These are phyloP conservation scores for Dryas drummondii DNA, from an alignment of 306 rosid genomes.

Conservation along the genomic window DNA sequence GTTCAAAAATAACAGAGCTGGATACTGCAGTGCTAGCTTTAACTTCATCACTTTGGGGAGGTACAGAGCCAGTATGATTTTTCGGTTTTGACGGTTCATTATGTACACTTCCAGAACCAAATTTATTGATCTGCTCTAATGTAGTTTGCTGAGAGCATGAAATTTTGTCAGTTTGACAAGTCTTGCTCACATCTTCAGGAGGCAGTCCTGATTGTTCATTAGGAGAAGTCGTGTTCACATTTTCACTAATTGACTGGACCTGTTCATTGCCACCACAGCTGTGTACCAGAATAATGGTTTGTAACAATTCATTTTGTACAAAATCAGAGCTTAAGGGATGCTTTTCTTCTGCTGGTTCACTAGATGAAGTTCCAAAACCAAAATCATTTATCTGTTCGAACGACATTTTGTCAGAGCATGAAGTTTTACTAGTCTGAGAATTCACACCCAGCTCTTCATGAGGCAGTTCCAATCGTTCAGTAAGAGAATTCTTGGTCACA, in stretches of 20 bases:
- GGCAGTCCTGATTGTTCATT: conserved; percentile 5
- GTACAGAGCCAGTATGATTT: conserved; percentile 33
- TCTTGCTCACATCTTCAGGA: conserved; percentile 17
- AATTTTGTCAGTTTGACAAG: conserved; percentile 33
- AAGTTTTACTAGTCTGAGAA: conserved; percentile 8
- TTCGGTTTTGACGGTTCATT: conserved; percentile 32
- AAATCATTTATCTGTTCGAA: conserved; percentile 17
- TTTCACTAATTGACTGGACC: conserved; percentile 5
- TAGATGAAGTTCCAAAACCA: conserved; percentile 12
- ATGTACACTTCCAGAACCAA: conserved; percentile 33
- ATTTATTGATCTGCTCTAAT: conserved; percentile 28
- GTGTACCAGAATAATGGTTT: not conserved
- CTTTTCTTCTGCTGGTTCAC: conserved; percentile 5
- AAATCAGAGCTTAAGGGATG: conserved; percentile 10
- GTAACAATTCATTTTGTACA: conserved; percentile 16
- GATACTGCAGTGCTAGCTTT: conserved; percentile 27
- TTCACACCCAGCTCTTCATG: conserved; percentile 6
- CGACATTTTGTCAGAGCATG: conserved; percentile 12
- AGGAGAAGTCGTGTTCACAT: conserved; percentile 4
- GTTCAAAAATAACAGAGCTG: conserved; percentile 25
- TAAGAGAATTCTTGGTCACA: conserved; percentile 19
- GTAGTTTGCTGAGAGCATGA: conserved; percentile 23
- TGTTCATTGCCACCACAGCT: conserved; percentile 10
- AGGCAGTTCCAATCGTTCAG: conserved; percentile 13
- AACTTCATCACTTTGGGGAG: conserved; percentile 34